Conservation (phyloP, 768 basidiomycete genomes). For the Podaxis mareebaensis region DNA sequence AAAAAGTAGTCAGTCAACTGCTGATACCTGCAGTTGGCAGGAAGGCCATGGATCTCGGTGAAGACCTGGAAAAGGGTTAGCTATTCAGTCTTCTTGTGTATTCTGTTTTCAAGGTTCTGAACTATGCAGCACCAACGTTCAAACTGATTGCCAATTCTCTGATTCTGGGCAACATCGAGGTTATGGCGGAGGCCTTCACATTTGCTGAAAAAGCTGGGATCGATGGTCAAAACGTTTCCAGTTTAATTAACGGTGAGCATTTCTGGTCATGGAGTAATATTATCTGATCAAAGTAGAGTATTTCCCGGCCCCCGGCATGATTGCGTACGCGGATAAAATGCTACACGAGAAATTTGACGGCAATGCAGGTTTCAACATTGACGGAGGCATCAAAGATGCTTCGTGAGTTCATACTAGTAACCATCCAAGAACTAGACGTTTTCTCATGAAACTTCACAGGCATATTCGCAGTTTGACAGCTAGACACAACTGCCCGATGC, state of each 20-base stretch:
- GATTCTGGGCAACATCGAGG: constrained; percentile 74
- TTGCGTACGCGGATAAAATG: constrained; percentile 68
- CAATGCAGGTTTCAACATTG: constrained; percentile 71
- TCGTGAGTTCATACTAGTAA: constrained; percentile 36
- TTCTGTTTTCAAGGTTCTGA: not conserved
- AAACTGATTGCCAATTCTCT: constrained; percentile 83
- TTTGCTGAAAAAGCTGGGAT: constrained; percentile 85
- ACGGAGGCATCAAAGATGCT: constrained; percentile 89
- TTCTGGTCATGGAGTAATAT: not conserved
- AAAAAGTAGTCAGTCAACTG: constrained; percentile 77
- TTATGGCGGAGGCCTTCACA: constrained; percentile 82
- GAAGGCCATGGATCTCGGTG: constrained; percentile 81
- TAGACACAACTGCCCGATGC: constrained; percentile 70
- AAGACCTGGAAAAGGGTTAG: constrained; percentile 79
- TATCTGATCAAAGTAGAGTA: constrained; percentile 44
- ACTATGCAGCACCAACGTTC: constrained; percentile 55
- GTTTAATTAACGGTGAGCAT: constrained; percentile 55
- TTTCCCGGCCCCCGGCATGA: constrained; percentile 66
- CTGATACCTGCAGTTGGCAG: constrained; percentile 77
- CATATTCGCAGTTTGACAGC: constrained; percentile 56
- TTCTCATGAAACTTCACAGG: not conserved
- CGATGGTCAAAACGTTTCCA: constrained; percentile 55
- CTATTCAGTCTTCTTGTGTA: not conserved
- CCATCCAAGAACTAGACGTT: constrained; percentile 2
- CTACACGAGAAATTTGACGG: constrained; percentile 75